These are phyloP conservation scores for Psidium guajava DNA, from an alignment of 345 rosid genomes.

Conservation along the genomic window DNA sequence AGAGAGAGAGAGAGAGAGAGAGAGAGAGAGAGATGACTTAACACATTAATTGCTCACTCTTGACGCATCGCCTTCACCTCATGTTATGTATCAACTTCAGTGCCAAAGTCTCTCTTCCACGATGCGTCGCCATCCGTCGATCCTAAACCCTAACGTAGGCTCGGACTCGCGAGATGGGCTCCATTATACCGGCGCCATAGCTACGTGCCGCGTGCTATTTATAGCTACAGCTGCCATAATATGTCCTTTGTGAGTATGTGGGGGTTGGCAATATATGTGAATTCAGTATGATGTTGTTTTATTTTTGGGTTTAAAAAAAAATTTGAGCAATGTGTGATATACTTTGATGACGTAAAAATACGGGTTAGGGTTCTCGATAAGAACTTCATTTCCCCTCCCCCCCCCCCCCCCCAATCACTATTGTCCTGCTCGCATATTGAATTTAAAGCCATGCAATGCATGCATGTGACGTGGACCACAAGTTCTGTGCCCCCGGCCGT, in stretches of 20 bases:
- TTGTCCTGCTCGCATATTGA: background rate
- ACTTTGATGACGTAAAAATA: background rate
- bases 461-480: no score
- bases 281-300: background rate
- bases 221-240: background rate
- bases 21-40: background rate
- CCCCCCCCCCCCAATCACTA: background rate
- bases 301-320: no score
- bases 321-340: background rate
- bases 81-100: background rate
- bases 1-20: accelerated
- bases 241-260: background rate
- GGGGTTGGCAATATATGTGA: background rate
- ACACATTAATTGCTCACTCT: background rate
- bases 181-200: background rate
- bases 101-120: background rate
- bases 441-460: no score
- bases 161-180: background rate
- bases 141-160: background rate
- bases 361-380: background rate
- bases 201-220: background rate
- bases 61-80: background rate
- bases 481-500: no score
- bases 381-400: background rate
- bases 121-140: background rate